phyloP scores from a whole-genome alignment of 176 grass and related monocot species.

The Zoysia pacifica region DNA sequence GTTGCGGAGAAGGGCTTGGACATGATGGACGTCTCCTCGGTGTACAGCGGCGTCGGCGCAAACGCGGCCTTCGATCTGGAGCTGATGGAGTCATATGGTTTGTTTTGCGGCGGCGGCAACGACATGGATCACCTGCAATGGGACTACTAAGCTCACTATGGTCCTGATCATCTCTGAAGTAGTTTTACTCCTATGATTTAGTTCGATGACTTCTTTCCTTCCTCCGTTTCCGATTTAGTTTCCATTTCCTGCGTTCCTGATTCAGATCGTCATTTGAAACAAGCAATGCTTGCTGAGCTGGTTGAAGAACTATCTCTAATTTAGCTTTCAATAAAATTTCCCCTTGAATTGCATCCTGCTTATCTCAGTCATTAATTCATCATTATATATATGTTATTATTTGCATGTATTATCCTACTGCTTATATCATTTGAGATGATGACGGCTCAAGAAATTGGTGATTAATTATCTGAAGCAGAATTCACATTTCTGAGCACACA shows the following conservation, averaged over 20 bases:
- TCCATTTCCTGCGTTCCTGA: slow-evolving; percentile 32
- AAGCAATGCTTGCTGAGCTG: slow-evolving; percentile 47
- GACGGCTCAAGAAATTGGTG: background rate
- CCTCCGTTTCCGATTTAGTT: slow-evolving; percentile 18
- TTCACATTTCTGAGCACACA: slow-evolving; percentile 16
- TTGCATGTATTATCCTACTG: background rate
- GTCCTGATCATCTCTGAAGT: slow-evolving; percentile 45
- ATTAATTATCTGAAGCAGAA: background rate
- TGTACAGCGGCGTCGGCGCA: slow-evolving; percentile 38
- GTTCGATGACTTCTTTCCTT: slow-evolving; percentile 39
- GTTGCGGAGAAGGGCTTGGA: slow-evolving; percentile 53
- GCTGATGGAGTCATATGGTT: slow-evolving; percentile 75
- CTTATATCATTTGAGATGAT: slow-evolving; percentile 12
- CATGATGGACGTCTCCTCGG: slow-evolving; percentile 63
- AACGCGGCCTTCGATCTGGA: slow-evolving; percentile 68
- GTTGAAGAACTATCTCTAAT: slow-evolving; percentile 33
- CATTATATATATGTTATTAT: background rate
- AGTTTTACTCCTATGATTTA: slow-evolving; percentile 39
- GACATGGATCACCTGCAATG: slow-evolving; percentile 88
- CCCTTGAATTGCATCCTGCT: slow-evolving; percentile 22
- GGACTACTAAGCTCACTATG: slow-evolving; percentile 75
- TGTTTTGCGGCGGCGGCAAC: slow-evolving; percentile 53
- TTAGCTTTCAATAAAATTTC: slow-evolving; percentile 21
- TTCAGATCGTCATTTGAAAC: slow-evolving; percentile 35
- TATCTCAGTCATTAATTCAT: background rate